A percentile compares a stretch with the other conserved stretches of the same genome.
These are phyloP conservation scores for Agaricus sinodeliciosus DNA, from an alignment of 768 basidiomycete genomes.

Conservation along the genomic window DNA sequence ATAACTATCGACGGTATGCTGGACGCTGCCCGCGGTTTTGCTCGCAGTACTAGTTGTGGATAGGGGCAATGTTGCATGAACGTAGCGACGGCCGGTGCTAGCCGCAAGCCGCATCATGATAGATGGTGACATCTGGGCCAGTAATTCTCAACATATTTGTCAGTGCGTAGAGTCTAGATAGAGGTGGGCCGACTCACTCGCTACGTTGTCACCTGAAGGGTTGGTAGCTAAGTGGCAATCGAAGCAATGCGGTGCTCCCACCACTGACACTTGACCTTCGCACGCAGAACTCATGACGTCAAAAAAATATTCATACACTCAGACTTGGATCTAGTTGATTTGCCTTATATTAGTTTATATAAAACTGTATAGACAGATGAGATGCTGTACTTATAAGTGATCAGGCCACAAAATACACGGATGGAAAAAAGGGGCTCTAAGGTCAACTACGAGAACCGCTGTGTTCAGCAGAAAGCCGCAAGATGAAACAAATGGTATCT, in stretches of 20 bases:
- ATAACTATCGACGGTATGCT: constrained; percentile 17
- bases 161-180: neutral
- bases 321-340: neutral
- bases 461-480: neutral
- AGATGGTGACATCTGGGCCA: constrained; percentile 1
- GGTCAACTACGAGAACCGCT: constrained; percentile 5
- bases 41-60: neutral
- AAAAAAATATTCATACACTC: neutral
- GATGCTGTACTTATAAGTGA: constrained; percentile 3
- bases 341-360: neutral
- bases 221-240: neutral
- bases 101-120: neutral
- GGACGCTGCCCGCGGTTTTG: neutral
- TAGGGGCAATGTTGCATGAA: neutral
- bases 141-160: neutral
- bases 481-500: constrained; percentile 1
- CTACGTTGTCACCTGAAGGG: neutral
- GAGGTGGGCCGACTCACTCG: neutral
- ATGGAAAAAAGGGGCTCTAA: neutral
- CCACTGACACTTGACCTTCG: neutral
- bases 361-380: constrained; percentile 1
- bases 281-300: constrained; percentile 9
- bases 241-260: neutral
- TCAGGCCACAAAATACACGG: constrained; percentile 1
- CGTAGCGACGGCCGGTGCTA: neutral